These are phyloP conservation scores for Kurtzmaniella fragi DNA, from an alignment of 805 yeast species.

Conservation along the genomic window DNA sequence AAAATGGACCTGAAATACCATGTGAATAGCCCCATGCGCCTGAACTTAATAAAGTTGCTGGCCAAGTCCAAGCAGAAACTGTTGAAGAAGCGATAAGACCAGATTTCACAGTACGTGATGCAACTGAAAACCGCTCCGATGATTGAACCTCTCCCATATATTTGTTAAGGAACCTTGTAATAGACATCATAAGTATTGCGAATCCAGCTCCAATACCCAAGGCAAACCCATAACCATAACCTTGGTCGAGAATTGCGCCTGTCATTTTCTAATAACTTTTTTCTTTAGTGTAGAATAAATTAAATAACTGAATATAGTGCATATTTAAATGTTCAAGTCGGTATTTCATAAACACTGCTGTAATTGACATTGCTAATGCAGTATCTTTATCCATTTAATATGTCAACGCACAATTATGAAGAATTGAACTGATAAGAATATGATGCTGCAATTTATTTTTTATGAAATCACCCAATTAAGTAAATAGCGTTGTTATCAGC, in stretches of 20 bases:
- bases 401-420: too few relatives aligned
- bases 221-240: slow-evolving; percentile 37
- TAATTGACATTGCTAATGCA: too few relatives aligned
- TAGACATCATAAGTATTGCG: slow-evolving; percentile 32
- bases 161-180: slow-evolving; percentile 27
- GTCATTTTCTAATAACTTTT: background rate
- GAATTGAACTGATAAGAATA: too few relatives aligned
- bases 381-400: too few relatives aligned
- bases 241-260: slow-evolving; percentile 7
- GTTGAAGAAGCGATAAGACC: slow-evolving; percentile 41
- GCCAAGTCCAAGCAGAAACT: slow-evolving; percentile 45
- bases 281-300: too few relatives aligned
- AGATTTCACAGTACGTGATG: slow-evolving; percentile 38
- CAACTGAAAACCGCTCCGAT: slow-evolving; percentile 40
- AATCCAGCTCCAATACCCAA: slow-evolving; percentile 45
- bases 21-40: slow-evolving; percentile 35
- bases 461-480: too few relatives aligned
- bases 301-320: too few relatives aligned
- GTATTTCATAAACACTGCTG: too few relatives aligned
- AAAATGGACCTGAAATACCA: slow-evolving; percentile 38
- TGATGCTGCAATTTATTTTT: too few relatives aligned
- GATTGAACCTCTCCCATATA: slow-evolving; percentile 37
- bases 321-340: too few relatives aligned
- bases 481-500: too few relatives aligned
- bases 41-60: slow-evolving; percentile 27